Percentiles rank a stretch among this genome's conserved stretches.
Evolutionary conservation across 2,329 filamentous ascomycete species (phyloP).

Genomic region (Diaporthe ampelina): DNA sequence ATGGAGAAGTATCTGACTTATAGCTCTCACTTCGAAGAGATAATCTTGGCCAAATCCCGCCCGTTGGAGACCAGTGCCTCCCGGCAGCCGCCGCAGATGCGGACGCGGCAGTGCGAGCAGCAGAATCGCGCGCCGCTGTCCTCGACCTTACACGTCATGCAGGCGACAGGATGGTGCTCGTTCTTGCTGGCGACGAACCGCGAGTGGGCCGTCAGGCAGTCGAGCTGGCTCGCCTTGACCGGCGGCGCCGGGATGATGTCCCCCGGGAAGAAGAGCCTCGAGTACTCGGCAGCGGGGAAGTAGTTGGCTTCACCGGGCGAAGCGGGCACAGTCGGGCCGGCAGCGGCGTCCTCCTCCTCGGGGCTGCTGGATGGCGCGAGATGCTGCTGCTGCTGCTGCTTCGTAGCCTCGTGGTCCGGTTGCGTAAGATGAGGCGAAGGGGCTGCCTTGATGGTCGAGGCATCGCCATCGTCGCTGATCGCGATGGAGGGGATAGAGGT

Average conservation of each 20-base stretch:
- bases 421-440: not conserved
- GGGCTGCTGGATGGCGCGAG: not conserved
- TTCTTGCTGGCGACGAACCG: conserved; percentile 65
- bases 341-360: not conserved
- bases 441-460: conserved; percentile 30
- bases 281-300: conserved; percentile 47
- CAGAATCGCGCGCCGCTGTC: conserved; percentile 61
- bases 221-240: conserved; percentile 56
- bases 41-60: conserved; percentile 58
- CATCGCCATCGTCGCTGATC: conserved; percentile 29
- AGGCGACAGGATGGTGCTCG: conserved; percentile 64
- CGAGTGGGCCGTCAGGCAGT: conserved; percentile 63
- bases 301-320: conserved; percentile 47
- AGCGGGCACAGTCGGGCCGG: conserved; percentile 4
- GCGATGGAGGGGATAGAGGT: conserved; percentile 18
- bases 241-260: conserved; percentile 58
- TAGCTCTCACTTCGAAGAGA: conserved; percentile 45
- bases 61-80: conserved; percentile 57
- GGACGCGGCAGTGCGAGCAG: conserved; percentile 65
- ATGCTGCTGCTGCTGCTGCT: not conserved
- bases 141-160: conserved; percentile 64
- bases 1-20: not conserved
- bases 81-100: conserved; percentile 65
- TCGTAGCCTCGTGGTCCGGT: not conserved
- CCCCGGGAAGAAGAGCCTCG: conserved; percentile 48